phyloP scores from a whole-genome alignment of 1,139 yeast genomes.

The Kodamaea ohmeri region DNA sequence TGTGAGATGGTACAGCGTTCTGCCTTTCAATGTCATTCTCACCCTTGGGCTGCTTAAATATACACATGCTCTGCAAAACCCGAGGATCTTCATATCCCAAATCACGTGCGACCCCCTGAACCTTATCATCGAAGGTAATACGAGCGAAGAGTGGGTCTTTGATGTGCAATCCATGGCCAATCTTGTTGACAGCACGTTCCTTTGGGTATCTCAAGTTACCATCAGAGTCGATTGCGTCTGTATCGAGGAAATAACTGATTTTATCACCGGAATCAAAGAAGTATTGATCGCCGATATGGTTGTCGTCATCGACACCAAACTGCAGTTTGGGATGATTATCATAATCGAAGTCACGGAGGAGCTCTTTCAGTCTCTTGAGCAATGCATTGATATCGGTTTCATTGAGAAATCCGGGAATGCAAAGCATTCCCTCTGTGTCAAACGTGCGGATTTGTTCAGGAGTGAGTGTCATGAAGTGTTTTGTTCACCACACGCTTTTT shows the following conservation, averaged over 20 bases:
- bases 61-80: conserved; percentile 76
- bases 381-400: conserved; percentile 38
- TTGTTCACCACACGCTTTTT: too few relatives aligned
- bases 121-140: conserved; percentile 51
- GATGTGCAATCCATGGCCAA: conserved; percentile 76
- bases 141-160: conserved; percentile 45
- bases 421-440: conserved; percentile 59
- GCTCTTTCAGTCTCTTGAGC: conserved; percentile 39
- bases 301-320: conserved; percentile 64
- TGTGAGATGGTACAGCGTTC: conserved; percentile 73
- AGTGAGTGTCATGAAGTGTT: conserved; percentile 23
- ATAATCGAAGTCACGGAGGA: conserved; percentile 52
- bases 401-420: conserved; percentile 54
- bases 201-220: conserved; percentile 55
- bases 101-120: conserved; percentile 50
- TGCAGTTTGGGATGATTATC: conserved; percentile 66
- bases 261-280: conserved; percentile 70
- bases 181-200: conserved; percentile 64
- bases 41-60: conserved; percentile 65
- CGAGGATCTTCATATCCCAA: conserved; percentile 62
- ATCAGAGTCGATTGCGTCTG: conserved; percentile 57
- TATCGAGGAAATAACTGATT: conserved; percentile 67
- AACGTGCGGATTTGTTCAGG: conserved; percentile 46
- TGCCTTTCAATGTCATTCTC: conserved; percentile 47
- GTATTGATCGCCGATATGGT: conserved; percentile 72